These are phyloP conservation scores for Funneliformis mosseae DNA, from an alignment of 192 early-diverging fungal genomes.

Conservation along the genomic window DNA sequence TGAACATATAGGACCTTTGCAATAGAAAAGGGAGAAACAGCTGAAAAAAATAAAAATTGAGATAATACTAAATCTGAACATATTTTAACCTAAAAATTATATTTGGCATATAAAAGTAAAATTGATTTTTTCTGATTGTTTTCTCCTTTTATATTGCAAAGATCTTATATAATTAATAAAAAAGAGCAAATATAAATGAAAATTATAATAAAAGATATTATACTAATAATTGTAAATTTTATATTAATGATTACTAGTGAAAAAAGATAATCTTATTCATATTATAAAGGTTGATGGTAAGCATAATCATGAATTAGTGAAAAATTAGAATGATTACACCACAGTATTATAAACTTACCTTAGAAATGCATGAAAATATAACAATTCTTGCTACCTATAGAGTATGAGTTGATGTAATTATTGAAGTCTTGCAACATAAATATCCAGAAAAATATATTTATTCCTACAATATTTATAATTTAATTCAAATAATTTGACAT, in stretches of 20 bases:
- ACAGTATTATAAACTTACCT: not conserved
- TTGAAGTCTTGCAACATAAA: too few species aligned
- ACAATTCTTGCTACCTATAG: not conserved
- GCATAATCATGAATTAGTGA: not conserved
- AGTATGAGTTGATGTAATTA: not conserved
- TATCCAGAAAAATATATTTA: too few species aligned
- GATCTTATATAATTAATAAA: not conserved
- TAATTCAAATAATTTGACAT: too few species aligned
- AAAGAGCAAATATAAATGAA: not conserved
- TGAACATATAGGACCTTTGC: too few species aligned
- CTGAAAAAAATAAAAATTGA: too few species aligned
- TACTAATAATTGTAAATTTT: not conserved
- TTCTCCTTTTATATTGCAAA: too few species aligned
- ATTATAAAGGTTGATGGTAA: not conserved
- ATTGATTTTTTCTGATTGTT: too few species aligned
- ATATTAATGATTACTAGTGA: not conserved
- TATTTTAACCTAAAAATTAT: too few species aligned
- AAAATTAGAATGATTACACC: not conserved
- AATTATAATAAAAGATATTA: not conserved
- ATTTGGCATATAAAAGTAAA: too few species aligned
- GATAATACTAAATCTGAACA: too few species aligned
- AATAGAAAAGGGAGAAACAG: too few species aligned
- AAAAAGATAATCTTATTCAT: constrained; percentile 8
- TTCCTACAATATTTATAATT: too few species aligned
- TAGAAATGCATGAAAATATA: not conserved